A percentile compares a stretch with the other conserved stretches of the same genome.
Evolutionary conservation across 139 green algal species (phyloP).

Genomic region (Chlorokybus atmophyticus): DNA sequence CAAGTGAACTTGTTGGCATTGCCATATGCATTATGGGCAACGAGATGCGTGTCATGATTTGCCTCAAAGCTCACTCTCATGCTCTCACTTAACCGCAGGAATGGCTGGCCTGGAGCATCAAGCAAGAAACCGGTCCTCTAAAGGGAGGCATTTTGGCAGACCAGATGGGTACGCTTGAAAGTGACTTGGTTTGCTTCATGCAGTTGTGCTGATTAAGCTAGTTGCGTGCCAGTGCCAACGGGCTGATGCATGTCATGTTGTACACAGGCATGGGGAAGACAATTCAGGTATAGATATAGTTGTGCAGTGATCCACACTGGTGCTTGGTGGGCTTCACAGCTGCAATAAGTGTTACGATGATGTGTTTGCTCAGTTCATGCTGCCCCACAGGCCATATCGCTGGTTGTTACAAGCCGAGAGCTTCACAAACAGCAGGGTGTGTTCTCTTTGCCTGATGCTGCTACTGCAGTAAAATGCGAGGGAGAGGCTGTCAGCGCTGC

Average conservation of each 20-base stretch:
- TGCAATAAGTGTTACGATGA: background rate
- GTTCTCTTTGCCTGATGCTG: too few relatives aligned
- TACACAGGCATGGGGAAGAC: too few relatives aligned
- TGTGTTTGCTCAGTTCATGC: background rate
- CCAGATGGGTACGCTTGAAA: slow-evolving; percentile 78
- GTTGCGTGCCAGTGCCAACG: too few relatives aligned
- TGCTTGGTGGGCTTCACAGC: background rate
- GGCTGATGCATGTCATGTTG: too few relatives aligned
- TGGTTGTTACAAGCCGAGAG: slow-evolving; percentile 55
- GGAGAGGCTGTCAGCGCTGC: background rate
- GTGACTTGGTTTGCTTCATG: too few relatives aligned
- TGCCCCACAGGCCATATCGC: slow-evolving; percentile 41
- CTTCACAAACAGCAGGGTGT: background rate
- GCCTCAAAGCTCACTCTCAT: background rate
- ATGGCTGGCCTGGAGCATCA: slow-evolving; percentile 66
- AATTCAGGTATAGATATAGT: slow-evolving; percentile 20
- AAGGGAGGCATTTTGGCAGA: slow-evolving; percentile 77
- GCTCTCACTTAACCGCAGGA: slow-evolving; percentile 20
- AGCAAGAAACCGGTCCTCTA: slow-evolving; percentile 44
- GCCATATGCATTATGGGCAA: background rate
- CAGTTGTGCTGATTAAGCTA: too few relatives aligned
- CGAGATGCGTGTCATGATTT: slow-evolving; percentile 1
- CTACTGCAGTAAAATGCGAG: background rate
- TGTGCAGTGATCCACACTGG: slow-evolving; percentile 1
- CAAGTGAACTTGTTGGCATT: background rate